Conservation (phyloP, 306 rosid genomes). For the Acmispon strigosus region DNA sequence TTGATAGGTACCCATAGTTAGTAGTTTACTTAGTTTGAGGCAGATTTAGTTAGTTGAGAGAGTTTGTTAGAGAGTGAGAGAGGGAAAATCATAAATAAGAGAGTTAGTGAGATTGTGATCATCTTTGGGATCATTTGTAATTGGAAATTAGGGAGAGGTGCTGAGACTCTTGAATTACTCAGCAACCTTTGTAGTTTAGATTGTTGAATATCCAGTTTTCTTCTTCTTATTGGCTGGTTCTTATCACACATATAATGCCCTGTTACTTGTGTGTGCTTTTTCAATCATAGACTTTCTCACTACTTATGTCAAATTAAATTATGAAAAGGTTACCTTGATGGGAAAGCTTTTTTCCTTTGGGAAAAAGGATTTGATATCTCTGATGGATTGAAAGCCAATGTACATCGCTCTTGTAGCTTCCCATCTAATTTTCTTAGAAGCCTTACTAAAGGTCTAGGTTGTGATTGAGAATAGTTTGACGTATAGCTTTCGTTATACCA, state of each 20-base stretch:
- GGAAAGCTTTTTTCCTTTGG: neutral
- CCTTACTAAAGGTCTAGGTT: neutral
- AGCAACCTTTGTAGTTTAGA: neutral
- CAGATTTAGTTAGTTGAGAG: too few relatives aligned
- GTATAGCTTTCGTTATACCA: neutral
- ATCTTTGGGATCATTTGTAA: too few relatives aligned
- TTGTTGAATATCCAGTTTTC: too few relatives aligned
- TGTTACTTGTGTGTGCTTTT: neutral
- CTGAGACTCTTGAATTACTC: too few relatives aligned
- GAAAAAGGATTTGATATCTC: neutral
- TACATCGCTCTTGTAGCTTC: neutral
- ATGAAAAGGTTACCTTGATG: neutral
- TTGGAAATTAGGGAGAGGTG: too few relatives aligned
- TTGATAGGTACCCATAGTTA: too few relatives aligned
- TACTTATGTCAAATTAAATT: conserved; percentile 5
- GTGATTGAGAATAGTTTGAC: neutral
- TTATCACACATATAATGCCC: neutral
- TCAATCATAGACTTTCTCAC: neutral
- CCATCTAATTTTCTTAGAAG: neutral
- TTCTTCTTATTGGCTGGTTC: too few relatives aligned
- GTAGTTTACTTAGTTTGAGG: too few relatives aligned
- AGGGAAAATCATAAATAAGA: too few relatives aligned
- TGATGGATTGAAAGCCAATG: neutral
- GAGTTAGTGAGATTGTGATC: too few relatives aligned
- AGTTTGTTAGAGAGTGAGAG: too few relatives aligned